Base-by-base conservation (phyloP, 805 yeast species). In the Cyberlindnera xylosilytica region DNA sequence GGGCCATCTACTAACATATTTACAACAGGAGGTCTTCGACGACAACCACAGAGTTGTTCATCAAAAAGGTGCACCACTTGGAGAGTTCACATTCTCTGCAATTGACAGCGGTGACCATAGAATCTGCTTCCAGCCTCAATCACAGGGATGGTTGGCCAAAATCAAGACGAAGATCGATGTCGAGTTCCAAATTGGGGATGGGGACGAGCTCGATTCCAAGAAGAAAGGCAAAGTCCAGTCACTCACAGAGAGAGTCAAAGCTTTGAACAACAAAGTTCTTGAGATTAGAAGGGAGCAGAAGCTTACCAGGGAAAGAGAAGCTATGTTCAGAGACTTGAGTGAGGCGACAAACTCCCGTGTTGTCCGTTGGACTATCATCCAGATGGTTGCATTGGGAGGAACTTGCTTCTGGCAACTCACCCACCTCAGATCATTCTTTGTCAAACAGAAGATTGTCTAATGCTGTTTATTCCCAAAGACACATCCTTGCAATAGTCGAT, bases 31-130 rank as follows among this genome's bases (percentile, higher is more conserved):
- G 58, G 81, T 87, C 8, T 84, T 84, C 52, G 90, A 84, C 62
- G 82, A 82, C 62, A 78, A 84, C 63, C 87, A 84, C 59, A 68
- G 83, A 53, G 90, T 84, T 42, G 85, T 80, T 20, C 76, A 78
- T 46, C 90, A 83, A 58, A 82, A 77, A 62, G 78, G 81, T 29
- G 61, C 76, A 8, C 76, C 87, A 31, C 63, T 65, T 31, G 88
- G 89, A 23, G 85, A 81, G 49, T 81, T 84, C 57, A 76, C 87
- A 9, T 83, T 83, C 67, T 78, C 85, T 28, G 84, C 91, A 2
- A 63, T 76, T 31, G 90, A 82, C 49, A 69, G 83, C 15, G 93
- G 93, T 54, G 91, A 84, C 57, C 91, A 84, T 66, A 79, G 78
- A 63, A 77, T 84, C 60, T 84, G 93, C 63, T 68, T 84, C 49